These are phyloP conservation scores for Dalbergia cochinchinensis DNA, from an alignment of 306 rosid species.

Conservation along the genomic window DNA sequence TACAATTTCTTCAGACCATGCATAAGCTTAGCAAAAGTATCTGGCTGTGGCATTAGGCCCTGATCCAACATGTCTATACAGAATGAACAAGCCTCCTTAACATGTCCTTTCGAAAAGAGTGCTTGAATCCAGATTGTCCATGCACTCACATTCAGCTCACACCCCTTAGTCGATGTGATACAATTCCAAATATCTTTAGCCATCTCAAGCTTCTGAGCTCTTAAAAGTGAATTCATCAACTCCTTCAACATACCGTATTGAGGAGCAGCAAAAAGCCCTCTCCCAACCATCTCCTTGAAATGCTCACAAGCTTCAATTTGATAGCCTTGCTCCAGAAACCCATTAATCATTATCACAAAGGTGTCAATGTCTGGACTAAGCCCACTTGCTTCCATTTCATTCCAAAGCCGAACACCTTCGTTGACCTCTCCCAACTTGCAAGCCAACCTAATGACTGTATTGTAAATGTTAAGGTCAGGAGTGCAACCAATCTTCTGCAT, in stretches of 20 bases:
- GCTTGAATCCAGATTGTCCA: conserved; percentile 97
- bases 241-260: conserved; percentile 86
- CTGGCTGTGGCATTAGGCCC: conserved; percentile 81
- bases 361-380: conserved; percentile 73
- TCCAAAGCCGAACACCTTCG: conserved; percentile 79
- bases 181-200: conserved; percentile 87
- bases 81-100: conserved; percentile 85
- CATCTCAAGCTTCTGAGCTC: conserved; percentile 83
- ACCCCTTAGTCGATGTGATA: conserved; percentile 57
- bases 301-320: conserved; percentile 81
- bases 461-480: conserved; percentile 75
- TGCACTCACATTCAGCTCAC: conserved; percentile 73
- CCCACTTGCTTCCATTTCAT: conserved; percentile 72
- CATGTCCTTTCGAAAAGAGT: conserved; percentile 81
- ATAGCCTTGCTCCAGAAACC: conserved; percentile 74
- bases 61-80: conserved; percentile 89
- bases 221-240: conserved; percentile 67
- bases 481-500: conserved; percentile 78
- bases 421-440: conserved; percentile 82
- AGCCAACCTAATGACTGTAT: conserved; percentile 74
- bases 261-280: conserved; percentile 72
- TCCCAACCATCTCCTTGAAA: conserved; percentile 81
- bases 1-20: conserved; percentile 76
- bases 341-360: conserved; percentile 82
- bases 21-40: conserved; percentile 88